phyloP scores from a whole-genome alignment of 768 basidiomycete genomes.

The Boletus rex-veris region DNA sequence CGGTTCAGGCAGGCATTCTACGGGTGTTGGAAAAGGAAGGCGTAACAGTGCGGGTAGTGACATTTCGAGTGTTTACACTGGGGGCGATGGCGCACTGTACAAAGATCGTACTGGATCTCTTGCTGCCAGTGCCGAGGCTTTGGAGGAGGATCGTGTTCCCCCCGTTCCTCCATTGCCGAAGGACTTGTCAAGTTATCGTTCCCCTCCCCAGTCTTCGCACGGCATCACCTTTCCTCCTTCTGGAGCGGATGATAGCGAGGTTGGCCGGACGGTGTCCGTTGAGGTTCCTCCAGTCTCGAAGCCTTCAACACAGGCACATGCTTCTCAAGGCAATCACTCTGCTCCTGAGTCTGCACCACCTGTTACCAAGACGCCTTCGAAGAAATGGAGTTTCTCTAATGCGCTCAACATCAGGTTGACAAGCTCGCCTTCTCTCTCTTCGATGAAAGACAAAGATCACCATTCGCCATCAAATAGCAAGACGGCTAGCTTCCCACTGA shows the following conservation, averaged over 20 bases:
- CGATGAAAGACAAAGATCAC: slow-evolving; percentile 44
- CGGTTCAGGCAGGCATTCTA: slow-evolving; percentile 69
- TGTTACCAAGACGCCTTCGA: slow-evolving; percentile 76
- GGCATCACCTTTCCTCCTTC: slow-evolving; percentile 48
- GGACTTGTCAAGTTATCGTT: slow-evolving; percentile 75
- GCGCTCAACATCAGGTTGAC: slow-evolving; percentile 75
- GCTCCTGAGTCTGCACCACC: slow-evolving; percentile 43
- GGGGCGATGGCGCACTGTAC: slow-evolving; percentile 52
- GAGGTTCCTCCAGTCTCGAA: slow-evolving; percentile 44
- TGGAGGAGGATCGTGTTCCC: slow-evolving; percentile 70
- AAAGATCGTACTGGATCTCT: slow-evolving; percentile 69
- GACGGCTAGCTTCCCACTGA: slow-evolving; percentile 56
- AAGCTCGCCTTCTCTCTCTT: slow-evolving; percentile 59
- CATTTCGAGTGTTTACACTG: slow-evolving; percentile 69
- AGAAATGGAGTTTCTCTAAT: slow-evolving; percentile 95
- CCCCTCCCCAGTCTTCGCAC: slow-evolving; percentile 61
- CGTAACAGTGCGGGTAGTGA: slow-evolving; percentile 89
- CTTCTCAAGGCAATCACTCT: slow-evolving; percentile 35
- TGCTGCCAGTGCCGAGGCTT: slow-evolving; percentile 53
- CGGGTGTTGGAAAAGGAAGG: slow-evolving; percentile 52
- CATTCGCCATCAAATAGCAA: slow-evolving; percentile 33
- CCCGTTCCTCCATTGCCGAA: slow-evolving; percentile 93
- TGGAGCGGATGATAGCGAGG: slow-evolving; percentile 43
- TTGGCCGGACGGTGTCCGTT: slow-evolving; percentile 47
- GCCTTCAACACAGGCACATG: slow-evolving; percentile 24